Conservation (phyloP, 2,329 filamentous ascomycete genomes). For the Lachnellula cervina region DNA sequence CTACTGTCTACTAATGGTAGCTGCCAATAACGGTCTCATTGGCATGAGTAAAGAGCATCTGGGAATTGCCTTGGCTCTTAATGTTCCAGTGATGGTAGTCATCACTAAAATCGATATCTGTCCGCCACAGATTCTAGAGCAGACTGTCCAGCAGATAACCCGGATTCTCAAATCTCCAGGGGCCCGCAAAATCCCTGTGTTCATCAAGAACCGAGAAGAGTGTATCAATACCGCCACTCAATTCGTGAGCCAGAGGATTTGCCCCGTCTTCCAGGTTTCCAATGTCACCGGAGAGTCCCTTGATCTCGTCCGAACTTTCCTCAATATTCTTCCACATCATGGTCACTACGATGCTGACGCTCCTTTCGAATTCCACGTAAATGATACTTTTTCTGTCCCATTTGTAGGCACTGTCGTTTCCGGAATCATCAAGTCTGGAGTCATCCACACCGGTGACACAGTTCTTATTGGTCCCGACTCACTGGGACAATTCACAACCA, state of each 20-base stretch:
- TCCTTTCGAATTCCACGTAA: constrained; percentile 91
- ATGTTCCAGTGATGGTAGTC: constrained; percentile 96
- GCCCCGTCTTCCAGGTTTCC: constrained; percentile 95
- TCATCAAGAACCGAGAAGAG: constrained; percentile 86
- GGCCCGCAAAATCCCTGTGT: constrained; percentile 90
- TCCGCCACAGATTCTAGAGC: constrained; percentile 87
- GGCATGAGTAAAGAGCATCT: constrained; percentile 99
- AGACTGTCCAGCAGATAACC: constrained; percentile 86
- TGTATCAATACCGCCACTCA: constrained; percentile 94
- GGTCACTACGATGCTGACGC: constrained; percentile 86
- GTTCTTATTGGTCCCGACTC: constrained; percentile 88
- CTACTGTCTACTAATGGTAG: constrained; percentile 97
- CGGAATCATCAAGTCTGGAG: constrained; percentile 82
- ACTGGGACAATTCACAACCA: constrained; percentile 81
- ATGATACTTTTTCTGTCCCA: constrained; percentile 96
- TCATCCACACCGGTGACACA: constrained; percentile 84
- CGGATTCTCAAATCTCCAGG: constrained; percentile 92
- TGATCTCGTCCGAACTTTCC: constrained; percentile 83
- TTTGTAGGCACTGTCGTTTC: constrained; percentile 96
- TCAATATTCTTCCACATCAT: constrained; percentile 93
- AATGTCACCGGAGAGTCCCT: constrained; percentile 93
- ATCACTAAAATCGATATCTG: constrained; percentile 99
- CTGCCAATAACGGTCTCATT: constrained; percentile 92
- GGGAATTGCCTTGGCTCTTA: constrained; percentile 87
- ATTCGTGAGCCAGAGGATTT: constrained; percentile 92